Evolutionary conservation across 2,329 filamentous ascomycete genomes (phyloP).

Genomic region (Calonectria honghensis): DNA sequence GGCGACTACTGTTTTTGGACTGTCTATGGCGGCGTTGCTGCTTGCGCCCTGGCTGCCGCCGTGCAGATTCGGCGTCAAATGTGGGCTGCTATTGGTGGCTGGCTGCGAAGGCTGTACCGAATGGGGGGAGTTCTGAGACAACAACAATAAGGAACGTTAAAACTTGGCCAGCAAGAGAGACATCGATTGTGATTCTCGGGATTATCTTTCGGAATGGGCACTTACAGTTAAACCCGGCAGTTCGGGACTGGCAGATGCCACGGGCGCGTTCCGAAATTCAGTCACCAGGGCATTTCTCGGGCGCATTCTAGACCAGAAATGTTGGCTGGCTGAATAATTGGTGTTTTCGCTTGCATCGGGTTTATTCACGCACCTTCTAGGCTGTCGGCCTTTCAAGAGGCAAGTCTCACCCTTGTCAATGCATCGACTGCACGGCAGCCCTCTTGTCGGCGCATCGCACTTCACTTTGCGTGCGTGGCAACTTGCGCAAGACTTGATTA

Average conservation of each 20-base stretch:
- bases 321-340: not conserved
- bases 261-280: not conserved
- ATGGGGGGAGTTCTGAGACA: not conserved
- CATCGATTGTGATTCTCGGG: constrained; percentile 8
- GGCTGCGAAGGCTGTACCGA: not conserved
- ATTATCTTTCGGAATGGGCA: not conserved
- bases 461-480: constrained; percentile 34
- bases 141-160: not conserved
- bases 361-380: constrained; percentile 24
- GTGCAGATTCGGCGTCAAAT: not conserved
- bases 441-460: constrained; percentile 29
- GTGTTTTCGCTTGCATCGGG: not conserved
- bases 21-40: not conserved
- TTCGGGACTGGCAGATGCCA: not conserved
- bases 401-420: constrained; percentile 26
- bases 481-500: constrained; percentile 25
- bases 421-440: constrained; percentile 30
- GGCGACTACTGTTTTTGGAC: constrained; percentile 13
- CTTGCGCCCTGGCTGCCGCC: not conserved
- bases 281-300: not conserved
- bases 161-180: not conserved
- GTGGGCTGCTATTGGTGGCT: not conserved
- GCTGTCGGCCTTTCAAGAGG: constrained; percentile 25
- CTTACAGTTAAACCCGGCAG: constrained; percentile 1
- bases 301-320: constrained; percentile 5